phyloP scores from a whole-genome alignment of 768 basidiomycete genomes.

The Pisolithus albus region DNA sequence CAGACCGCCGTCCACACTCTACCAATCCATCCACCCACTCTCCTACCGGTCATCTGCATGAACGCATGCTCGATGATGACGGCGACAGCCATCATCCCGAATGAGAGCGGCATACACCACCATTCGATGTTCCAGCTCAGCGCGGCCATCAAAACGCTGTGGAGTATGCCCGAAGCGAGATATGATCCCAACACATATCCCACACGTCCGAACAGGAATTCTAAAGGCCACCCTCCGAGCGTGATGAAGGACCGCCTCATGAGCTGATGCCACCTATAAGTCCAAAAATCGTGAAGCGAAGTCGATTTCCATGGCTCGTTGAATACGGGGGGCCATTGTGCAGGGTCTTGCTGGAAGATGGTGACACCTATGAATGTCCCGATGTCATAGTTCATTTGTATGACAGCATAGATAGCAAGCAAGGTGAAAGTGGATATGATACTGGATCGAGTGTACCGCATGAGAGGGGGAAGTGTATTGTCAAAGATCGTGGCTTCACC shows the following conservation, averaged over 20 bases:
- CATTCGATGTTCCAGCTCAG: slow-evolving; percentile 43
- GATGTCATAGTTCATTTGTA: slow-evolving; percentile 32
- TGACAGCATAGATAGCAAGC: slow-evolving; percentile 36
- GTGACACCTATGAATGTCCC: slow-evolving; percentile 18
- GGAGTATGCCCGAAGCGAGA: slow-evolving; percentile 48
- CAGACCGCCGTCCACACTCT: slow-evolving; percentile 31
- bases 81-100: slow-evolving; percentile 49
- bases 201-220: slow-evolving; percentile 37
- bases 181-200: slow-evolving; percentile 52
- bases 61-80: slow-evolving; percentile 38
- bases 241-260: slow-evolving; percentile 27
- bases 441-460: slow-evolving; percentile 33
- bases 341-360: slow-evolving; percentile 23
- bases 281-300: slow-evolving; percentile 34
- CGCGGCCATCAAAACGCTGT: slow-evolving; percentile 45
- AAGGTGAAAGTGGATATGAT: slow-evolving; percentile 38
- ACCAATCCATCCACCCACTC: slow-evolving; percentile 26
- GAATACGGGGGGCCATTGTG: slow-evolving; percentile 29
- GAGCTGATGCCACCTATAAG: slow-evolving; percentile 32
- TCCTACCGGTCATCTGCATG: slow-evolving; percentile 16
- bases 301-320: slow-evolving; percentile 30
- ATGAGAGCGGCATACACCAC: slow-evolving; percentile 38
- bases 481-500: slow-evolving; percentile 28
- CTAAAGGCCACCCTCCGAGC: slow-evolving; percentile 25
- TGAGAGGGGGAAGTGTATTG: slow-evolving; percentile 19